Evolutionary conservation across 768 basidiomycete species (phyloP).

Genomic region (Lactarius quietus): DNA sequence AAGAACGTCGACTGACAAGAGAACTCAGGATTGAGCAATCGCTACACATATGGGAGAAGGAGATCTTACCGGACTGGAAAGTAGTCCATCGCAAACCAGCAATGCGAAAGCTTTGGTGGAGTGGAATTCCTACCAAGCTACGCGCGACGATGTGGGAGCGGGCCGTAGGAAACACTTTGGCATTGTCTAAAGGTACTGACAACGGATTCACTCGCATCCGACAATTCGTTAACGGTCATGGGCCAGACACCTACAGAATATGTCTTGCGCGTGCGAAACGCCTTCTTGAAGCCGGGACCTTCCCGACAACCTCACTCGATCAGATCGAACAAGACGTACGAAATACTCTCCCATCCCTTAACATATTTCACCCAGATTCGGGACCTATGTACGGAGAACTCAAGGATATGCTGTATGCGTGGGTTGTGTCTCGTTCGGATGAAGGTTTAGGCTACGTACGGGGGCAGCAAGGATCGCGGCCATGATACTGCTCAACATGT

Average conservation of each 20-base stretch:
- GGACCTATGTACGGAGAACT: constrained; percentile 82
- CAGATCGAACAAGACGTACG: constrained; percentile 73
- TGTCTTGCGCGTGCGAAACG: constrained; percentile 74
- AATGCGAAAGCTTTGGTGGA: constrained; percentile 81
- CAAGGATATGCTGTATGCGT: constrained; percentile 80
- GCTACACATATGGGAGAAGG: constrained; percentile 69
- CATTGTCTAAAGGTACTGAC: constrained; percentile 70
- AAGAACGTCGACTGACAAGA: constrained; percentile 58
- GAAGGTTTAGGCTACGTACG: constrained; percentile 71
- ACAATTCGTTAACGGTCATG: neutral
- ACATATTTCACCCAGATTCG: constrained; percentile 71
- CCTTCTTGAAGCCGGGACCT: constrained; percentile 58
- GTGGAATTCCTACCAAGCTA: constrained; percentile 78
- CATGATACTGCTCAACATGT: constrained; percentile 84
- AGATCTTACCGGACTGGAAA: constrained; percentile 81
- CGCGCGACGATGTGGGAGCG: constrained; percentile 80
- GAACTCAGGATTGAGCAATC: constrained; percentile 70
- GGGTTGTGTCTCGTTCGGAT: constrained; percentile 82
- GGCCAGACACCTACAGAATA: constrained; percentile 63
- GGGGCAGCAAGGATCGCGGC: constrained; percentile 76
- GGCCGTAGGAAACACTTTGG: constrained; percentile 80
- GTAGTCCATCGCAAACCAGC: constrained; percentile 61
- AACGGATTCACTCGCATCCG: neutral
- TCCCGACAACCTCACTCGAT: constrained; percentile 58
- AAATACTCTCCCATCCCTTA: constrained; percentile 69